Evolutionary conservation across 106 monocot genomes (phyloP).

Genomic region (Gastrodia elata): DNA sequence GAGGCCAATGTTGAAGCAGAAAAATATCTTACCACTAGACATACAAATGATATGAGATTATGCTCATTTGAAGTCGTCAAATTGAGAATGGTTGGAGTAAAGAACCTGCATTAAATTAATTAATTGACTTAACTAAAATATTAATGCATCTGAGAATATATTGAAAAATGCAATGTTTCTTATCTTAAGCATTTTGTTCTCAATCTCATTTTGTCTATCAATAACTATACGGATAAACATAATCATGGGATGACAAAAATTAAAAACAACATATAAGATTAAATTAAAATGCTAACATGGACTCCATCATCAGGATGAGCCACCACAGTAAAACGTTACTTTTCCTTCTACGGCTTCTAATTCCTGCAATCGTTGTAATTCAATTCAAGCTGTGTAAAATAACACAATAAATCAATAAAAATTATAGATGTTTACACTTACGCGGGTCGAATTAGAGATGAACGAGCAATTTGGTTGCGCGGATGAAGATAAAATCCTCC

Average conservation of each 20-base stretch:
- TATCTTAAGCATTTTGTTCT: no score
- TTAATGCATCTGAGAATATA: not conserved
- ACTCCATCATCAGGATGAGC: constrained; percentile 98
- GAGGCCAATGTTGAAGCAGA: not conserved
- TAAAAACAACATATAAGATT: not conserved
- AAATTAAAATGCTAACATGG: constrained; percentile 54
- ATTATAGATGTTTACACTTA: no score
- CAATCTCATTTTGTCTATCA: not conserved
- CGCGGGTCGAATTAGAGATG: constrained; percentile 6
- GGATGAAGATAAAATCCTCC: constrained; percentile 13
- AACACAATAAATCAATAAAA: not conserved
- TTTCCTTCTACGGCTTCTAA: constrained; percentile 16
- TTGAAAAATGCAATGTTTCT: no score
- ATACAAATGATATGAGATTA: constrained; percentile 8
- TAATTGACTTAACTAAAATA: not conserved
- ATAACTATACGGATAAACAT: not conserved
- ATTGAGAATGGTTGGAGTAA: constrained; percentile 9
- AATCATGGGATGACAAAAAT: not conserved
- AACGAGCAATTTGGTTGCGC: constrained; percentile 6
- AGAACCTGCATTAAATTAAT: constrained; percentile 10
- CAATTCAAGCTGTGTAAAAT: not conserved
- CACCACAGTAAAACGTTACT: constrained; percentile 62
- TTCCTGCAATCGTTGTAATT: constrained; percentile 1
- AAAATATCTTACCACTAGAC: not conserved
- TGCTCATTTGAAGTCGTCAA: constrained; percentile 7